Evolutionary conservation across 495 filamentous ascomycete genomes (phyloP), one percentile per base, ranked within the genome.

Genomic region (Rostrohypoxylon terebratum): DNA sequence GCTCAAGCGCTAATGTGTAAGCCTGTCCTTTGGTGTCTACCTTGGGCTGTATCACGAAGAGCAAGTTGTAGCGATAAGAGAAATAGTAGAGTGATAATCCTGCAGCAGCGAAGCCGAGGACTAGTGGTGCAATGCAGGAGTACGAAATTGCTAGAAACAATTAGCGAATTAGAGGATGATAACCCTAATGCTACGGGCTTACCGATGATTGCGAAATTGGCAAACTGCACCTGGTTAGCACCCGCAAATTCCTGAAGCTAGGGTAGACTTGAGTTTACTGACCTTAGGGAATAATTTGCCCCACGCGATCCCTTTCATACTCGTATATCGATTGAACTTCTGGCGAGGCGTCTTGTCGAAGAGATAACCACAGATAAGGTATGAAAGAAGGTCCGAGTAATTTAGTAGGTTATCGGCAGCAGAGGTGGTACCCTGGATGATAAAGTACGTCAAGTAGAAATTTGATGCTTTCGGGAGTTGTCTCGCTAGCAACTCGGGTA

Each of bases 371-470:
- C 92, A 69, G 68, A 93, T 84, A 74, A 94, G 78, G 23, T 90
- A 89, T n/a, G 75, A 80, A 16, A 93, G 48, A 14, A 78, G 57
- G 23, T 69, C 48, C 33, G 83, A 75, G 21, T 81, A 77, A 44
- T 84, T 82, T 13, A 79, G 72, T 11, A 85, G 81, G 65, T 92
- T 90, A 50, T 93, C 81, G 6, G 92, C 81, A 54, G 90, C 91
- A 60, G 92, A 89, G 6, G 90, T 90, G 23, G 96, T 83, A 33
- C 93, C 94, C 76, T 96, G 93, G 13, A 97, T 81, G 61, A 97
- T 86, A 75, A 97, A 93, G 78, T 95, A 97, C 0, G 91, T 91
- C 48, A 97, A 87, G 80, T 96, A 97, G 78, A 97, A 97, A 78
- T 94, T 97, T 65, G 92, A 92, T 0, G 94, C 92, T 63, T 85